Conservation (phyloP, 768 basidiomycete species). For the Gloeopeniophorella convolvens region DNA sequence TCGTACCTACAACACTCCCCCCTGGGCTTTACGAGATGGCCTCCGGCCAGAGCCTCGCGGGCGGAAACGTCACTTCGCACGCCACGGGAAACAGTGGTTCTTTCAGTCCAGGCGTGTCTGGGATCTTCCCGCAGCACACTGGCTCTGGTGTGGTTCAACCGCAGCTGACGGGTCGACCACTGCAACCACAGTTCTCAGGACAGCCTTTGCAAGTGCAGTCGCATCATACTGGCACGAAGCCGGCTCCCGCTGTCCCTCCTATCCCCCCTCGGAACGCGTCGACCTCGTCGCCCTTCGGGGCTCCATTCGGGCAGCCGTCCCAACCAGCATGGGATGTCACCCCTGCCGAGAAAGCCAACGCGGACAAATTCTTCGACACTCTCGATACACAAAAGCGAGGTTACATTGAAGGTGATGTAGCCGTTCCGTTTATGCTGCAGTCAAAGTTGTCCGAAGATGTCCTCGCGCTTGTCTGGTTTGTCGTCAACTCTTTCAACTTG, state of each 20-base stretch:
- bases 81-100: slow-evolving; percentile 52
- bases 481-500: slow-evolving; percentile 11
- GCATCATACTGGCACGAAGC: slow-evolving; percentile 14
- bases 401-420: slow-evolving; percentile 87
- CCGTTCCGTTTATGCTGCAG: slow-evolving; percentile 92
- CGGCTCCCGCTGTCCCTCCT: slow-evolving; percentile 16
- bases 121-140: slow-evolving; percentile 54
- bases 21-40: slow-evolving; percentile 85
- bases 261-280: slow-evolving; percentile 26
- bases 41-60: slow-evolving; percentile 22
- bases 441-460: slow-evolving; percentile 76
- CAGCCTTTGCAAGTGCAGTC: slow-evolving; percentile 29
- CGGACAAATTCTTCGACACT: slow-evolving; percentile 76
- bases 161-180: slow-evolving; percentile 24
- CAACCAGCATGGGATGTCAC: slow-evolving; percentile 76
- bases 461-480: slow-evolving; percentile 90
- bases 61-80: slow-evolving; percentile 38
- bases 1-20: slow-evolving; percentile 69
- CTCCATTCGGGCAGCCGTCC: slow-evolving; percentile 13
- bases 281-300: slow-evolving; percentile 21
- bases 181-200: slow-evolving; percentile 65
- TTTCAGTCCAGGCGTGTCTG: slow-evolving; percentile 47
- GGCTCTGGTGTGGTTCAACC: slow-evolving; percentile 36
- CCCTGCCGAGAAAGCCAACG: slow-evolving; percentile 63
- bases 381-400: slow-evolving; percentile 72